Evolutionary conservation across 2,329 filamentous ascomycete genomes (phyloP), one percentile per base, ranked within the genome.

Genomic region (Cladosporium sp.): DNA sequence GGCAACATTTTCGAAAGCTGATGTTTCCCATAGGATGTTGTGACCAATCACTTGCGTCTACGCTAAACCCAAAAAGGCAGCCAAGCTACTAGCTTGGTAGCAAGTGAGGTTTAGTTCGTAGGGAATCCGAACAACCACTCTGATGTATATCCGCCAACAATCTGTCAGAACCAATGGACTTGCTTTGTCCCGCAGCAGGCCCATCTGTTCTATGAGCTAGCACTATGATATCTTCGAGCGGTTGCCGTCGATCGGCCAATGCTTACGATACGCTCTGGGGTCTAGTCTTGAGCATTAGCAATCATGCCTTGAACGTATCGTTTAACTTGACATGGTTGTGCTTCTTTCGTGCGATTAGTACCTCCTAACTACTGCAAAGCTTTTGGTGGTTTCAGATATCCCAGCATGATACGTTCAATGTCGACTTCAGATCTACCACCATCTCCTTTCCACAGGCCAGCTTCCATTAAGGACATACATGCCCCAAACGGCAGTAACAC

Each of bases 41-140:
- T 15, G 32, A 33, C 12, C 32, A 33, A 33, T 33, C 32, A 33
- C 12, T 7, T 33, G 6, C n/a, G 5, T 33, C 18, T 5, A 20
- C 7, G n/a, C 49, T 51, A 51, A 20, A 39, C 49, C 49, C 35
- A n/a, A 29, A 45, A 2, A 45, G 49, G 49, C 40, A 51, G 49
- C 49, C 49, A 51, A 51, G 49, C 39, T 27, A 45, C 49, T 38
- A 45, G 49, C 40, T 22, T 13, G 2, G 12, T 27, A 27, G 22
- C 12, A 19, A 43, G 41, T 18, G 41, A 15, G n/a, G 9, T 3
- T 25, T 32, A 27, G 22, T 27, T 9, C 9, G 6, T 38, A 32
- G 16, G 16, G 38, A 16, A 8, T 36, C 30, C 6, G n/a, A 38
- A 35, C 20, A 27, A 36, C 22, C 16, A 19, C 19, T 16, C 9